Conservation (phyloP, 805 yeast species). For the Saccharomycopsis sp. region DNA sequence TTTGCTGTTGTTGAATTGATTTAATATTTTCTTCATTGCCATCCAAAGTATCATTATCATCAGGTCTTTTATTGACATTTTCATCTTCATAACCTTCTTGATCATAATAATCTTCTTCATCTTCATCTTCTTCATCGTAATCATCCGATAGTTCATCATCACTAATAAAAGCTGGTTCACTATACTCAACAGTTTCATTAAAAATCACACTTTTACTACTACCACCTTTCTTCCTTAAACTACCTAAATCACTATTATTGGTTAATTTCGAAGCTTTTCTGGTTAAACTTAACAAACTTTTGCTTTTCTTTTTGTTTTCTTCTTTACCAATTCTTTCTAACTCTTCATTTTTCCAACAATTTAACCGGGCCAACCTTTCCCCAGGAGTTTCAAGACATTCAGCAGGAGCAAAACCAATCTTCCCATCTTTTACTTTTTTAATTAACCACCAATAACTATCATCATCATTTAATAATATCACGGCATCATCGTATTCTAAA, state of each 20-base stretch:
- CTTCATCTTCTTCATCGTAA: slow-evolving; percentile 4
- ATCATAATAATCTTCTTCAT: slow-evolving; percentile 3
- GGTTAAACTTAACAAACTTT: slow-evolving; percentile 8
- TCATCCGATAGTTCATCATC: slow-evolving; percentile 12
- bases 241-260: slow-evolving; percentile 2
- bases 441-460: too few relatives aligned
- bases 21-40: not conserved
- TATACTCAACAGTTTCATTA: slow-evolving; percentile 11
- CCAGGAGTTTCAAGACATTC: too few relatives aligned
- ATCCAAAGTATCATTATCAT: slow-evolving; percentile 12
- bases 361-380: too few relatives aligned
- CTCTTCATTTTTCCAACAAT: too few relatives aligned
- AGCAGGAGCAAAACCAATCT: too few relatives aligned
- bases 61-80: slow-evolving; percentile 8
- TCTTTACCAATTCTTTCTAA: too few relatives aligned
- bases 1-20: not conserved
- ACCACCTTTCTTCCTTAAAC: not conserved
- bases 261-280: slow-evolving; percentile 7
- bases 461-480: too few relatives aligned
- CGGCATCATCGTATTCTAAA: too few relatives aligned
- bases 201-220: slow-evolving; percentile 13
- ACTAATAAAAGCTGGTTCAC: slow-evolving; percentile 12
- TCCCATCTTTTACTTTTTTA: too few relatives aligned
- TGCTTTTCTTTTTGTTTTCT: too few relatives aligned
- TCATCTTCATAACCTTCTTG: not conserved